Evolutionary conservation across 306 rosid species (phyloP).

Genomic region (Glycine latifolia): DNA sequence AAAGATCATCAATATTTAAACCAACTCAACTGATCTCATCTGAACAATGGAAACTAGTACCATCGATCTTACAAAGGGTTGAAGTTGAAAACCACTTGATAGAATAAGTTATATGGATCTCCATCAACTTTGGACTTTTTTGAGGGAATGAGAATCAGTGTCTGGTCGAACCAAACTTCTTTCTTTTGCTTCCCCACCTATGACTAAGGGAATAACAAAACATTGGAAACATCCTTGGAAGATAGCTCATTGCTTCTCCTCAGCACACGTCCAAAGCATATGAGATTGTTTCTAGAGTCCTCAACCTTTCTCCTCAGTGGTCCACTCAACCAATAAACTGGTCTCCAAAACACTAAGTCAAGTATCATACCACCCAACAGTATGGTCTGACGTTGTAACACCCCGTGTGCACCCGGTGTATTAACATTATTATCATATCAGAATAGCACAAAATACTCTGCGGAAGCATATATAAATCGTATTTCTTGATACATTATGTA

Average conservation of each 20-base stretch:
- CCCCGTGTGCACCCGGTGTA: no score
- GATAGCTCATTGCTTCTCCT: background rate
- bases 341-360: background rate
- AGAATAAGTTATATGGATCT: background rate
- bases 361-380: background rate
- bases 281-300: background rate
- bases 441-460: no score
- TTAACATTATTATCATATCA: no score
- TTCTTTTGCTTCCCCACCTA: background rate
- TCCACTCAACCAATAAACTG: background rate
- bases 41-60: background rate
- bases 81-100: background rate
- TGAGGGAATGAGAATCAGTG: background rate
- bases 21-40: background rate
- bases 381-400: background rate
- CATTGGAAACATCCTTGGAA: constrained; percentile 1
- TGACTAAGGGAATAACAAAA: constrained; percentile 13
- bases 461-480: no score
- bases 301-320: background rate
- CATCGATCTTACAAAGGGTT: background rate
- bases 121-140: background rate
- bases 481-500: no score
- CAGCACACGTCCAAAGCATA: background rate
- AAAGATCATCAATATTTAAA: background rate
- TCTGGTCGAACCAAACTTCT: background rate